Conservation (phyloP, 2,329 filamentous ascomycete species). For the Xylariaceae sp. region DNA sequence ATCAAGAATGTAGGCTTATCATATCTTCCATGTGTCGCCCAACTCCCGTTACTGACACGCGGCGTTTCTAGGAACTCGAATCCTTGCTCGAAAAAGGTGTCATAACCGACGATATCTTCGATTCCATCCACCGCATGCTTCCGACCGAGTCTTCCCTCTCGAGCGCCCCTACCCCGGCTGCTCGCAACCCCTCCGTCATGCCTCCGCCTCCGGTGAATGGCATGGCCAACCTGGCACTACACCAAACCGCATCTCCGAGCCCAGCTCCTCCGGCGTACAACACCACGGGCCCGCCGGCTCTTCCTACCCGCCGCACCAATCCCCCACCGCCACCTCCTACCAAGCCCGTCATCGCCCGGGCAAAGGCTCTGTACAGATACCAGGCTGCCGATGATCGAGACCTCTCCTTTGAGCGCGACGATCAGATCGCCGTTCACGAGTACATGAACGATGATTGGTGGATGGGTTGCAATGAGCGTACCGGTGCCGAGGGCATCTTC, state of each 20-base stretch:
- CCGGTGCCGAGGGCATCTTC: constrained; percentile 89
- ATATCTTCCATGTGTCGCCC: not conserved
- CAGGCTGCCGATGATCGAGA: constrained; percentile 80
- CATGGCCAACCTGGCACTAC: constrained; percentile 51
- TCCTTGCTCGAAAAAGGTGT: constrained; percentile 83
- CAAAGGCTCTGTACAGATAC: constrained; percentile 85
- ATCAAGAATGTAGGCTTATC: constrained; percentile 77
- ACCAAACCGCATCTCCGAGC: constrained; percentile 41
- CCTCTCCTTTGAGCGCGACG: constrained; percentile 79
- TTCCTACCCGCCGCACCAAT: constrained; percentile 44
- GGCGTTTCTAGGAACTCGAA: constrained; percentile 92
- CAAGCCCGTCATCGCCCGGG: constrained; percentile 72
- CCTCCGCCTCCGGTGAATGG: constrained; percentile 44
- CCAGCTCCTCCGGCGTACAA: constrained; percentile 60
- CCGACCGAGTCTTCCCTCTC: constrained; percentile 72
- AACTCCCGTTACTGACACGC: too few species aligned
- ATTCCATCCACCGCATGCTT: constrained; percentile 75
- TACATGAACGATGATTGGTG: constrained; percentile 99
- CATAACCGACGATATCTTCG: constrained; percentile 77
- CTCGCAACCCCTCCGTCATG: constrained; percentile 40
- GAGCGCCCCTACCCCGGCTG: constrained; percentile 52
- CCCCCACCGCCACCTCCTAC: constrained; percentile 50
- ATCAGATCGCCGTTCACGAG: constrained; percentile 80
- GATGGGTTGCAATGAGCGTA: constrained; percentile 86
- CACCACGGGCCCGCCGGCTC: constrained; percentile 50